Evolutionary conservation across 257 asterid genomes (phyloP).

Genomic region (Dorcoceras hygrometricum): DNA sequence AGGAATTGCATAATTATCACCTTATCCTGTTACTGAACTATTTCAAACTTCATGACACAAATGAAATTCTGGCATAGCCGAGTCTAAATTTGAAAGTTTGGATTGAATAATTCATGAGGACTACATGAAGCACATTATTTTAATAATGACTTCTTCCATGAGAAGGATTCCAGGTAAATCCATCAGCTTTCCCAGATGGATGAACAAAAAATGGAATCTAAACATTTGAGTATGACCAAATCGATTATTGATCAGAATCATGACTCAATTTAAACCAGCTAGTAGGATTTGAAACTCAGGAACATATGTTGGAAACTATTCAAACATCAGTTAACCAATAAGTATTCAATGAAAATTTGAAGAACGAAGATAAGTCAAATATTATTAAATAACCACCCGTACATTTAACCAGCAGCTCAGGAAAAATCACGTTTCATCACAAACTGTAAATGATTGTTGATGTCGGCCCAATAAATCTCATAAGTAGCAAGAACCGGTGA

Average conservation of each 20-base stretch:
- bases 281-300: background rate
- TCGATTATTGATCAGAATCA: too few species aligned
- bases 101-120: background rate
- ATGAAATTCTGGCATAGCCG: background rate
- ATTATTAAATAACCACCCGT: too few species aligned
- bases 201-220: background rate
- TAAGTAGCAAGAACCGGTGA: background rate
- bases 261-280: background rate
- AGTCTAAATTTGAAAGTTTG: background rate
- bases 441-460: background rate
- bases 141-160: background rate
- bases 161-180: background rate
- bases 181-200: background rate
- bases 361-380: too few species aligned
- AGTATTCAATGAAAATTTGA: too few species aligned
- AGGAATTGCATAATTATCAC: background rate
- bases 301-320: background rate
- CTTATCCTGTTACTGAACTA: background rate
- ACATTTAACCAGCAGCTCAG: too few species aligned
- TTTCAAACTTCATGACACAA: background rate
- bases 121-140: too few species aligned
- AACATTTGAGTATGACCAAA: background rate
- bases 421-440: too few species aligned
- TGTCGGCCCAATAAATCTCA: slow-evolving; percentile 10
- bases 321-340: too few species aligned